Evolutionary conservation across 2,329 filamentous ascomycete species (phyloP).

Genomic region (Diaporthe nobilis): DNA sequence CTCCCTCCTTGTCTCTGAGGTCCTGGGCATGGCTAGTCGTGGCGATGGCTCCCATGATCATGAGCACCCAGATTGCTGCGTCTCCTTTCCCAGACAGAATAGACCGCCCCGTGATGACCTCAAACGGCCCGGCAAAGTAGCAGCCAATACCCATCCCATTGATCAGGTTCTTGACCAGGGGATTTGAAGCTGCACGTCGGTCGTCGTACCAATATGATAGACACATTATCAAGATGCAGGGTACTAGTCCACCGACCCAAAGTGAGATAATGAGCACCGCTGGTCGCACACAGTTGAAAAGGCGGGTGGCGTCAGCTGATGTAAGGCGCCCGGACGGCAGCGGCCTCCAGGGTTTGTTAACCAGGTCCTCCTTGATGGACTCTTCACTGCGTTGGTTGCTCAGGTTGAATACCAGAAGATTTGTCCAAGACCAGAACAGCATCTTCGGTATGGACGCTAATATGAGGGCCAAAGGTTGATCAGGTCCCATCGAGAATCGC

Average conservation of each 20-base stretch:
- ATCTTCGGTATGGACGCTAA: too few species aligned
- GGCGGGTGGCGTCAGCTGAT: not conserved
- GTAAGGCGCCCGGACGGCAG: not conserved
- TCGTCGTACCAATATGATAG: not conserved
- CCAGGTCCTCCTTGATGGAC: not conserved
- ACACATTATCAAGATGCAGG: not conserved
- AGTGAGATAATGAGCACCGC: not conserved
- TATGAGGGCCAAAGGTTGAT: not conserved
- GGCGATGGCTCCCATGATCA: too few species aligned
- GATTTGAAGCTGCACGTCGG: not conserved
- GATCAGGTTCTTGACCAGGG: not conserved
- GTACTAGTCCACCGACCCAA: not conserved
- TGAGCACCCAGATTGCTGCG: too few species aligned
- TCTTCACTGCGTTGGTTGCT: not conserved
- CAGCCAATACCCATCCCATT: not conserved
- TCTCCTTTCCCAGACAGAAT: too few species aligned
- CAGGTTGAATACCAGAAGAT: conserved; percentile 1
- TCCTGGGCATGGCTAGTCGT: too few species aligned
- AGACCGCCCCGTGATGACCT: too few species aligned
- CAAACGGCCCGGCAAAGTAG: too few species aligned
- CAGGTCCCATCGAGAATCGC: conserved; percentile 4
- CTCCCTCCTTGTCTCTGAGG: too few species aligned
- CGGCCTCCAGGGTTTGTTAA: conserved; percentile 8
- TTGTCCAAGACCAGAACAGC: not conserved
- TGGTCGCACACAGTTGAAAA: not conserved